phyloP scores from a whole-genome alignment of 2,329 filamentous ascomycete species.

The Mycocentrospora acerina region DNA sequence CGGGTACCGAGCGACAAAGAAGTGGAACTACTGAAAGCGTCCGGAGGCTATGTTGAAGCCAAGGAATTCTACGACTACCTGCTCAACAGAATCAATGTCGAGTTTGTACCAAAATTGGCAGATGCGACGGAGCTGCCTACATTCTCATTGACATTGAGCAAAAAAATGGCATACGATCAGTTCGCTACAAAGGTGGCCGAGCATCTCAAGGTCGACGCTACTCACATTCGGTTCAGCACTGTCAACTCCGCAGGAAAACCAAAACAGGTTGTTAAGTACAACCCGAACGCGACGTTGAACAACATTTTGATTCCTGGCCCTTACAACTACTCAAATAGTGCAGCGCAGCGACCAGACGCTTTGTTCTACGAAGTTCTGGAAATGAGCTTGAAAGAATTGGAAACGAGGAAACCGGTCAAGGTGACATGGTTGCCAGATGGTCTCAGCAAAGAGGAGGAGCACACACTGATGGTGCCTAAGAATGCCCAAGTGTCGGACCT shows the following conservation, averaged over 20 bases:
- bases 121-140: slow-evolving; percentile 58
- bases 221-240: slow-evolving; percentile 88
- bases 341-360: slow-evolving; percentile 70
- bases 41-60: slow-evolving; percentile 64
- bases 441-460: slow-evolving; percentile 83
- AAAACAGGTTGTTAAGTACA: slow-evolving; percentile 76
- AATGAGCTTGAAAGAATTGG: slow-evolving; percentile 88
- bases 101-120: slow-evolving; percentile 69
- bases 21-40: slow-evolving; percentile 28
- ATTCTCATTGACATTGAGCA: slow-evolving; percentile 78
- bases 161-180: slow-evolving; percentile 87
- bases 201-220: slow-evolving; percentile 73
- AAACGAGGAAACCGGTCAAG: slow-evolving; percentile 86
- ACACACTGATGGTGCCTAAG: slow-evolving; percentile 85
- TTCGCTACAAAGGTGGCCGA: slow-evolving; percentile 81
- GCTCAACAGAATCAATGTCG: slow-evolving; percentile 76
- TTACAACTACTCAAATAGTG: slow-evolving; percentile 69
- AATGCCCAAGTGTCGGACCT: slow-evolving; percentile 79
- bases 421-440: slow-evolving; percentile 86
- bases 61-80: slow-evolving; percentile 92
- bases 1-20: slow-evolving; percentile 57
- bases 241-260: slow-evolving; percentile 79
- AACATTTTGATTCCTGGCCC: slow-evolving; percentile 73
- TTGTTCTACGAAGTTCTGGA: slow-evolving; percentile 93
- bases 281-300: slow-evolving; percentile 67